Evolutionary conservation across 1,284 basidiomycete species (phyloP).

Genomic region (Malassezia globosa): DNA sequence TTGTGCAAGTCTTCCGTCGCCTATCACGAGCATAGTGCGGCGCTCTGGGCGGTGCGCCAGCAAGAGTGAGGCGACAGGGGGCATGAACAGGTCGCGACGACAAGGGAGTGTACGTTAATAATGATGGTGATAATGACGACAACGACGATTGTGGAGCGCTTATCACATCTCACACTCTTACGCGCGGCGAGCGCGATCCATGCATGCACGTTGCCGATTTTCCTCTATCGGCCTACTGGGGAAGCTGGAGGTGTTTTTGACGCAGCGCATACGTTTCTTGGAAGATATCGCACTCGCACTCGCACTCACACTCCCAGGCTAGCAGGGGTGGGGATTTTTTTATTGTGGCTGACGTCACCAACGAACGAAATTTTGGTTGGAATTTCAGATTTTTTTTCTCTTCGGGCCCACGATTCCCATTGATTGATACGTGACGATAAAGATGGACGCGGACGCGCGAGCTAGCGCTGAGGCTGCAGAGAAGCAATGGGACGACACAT

Average conservation of each 20-base stretch:
- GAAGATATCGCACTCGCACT: no score
- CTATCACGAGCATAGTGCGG: constrained; percentile 8
- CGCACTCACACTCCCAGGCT: no score
- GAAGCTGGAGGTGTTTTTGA: background rate
- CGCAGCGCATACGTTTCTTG: no score
- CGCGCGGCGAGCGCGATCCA: no score
- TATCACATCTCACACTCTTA: no score
- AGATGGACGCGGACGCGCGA: constrained; percentile 5
- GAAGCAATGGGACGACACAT: constrained; percentile 15
- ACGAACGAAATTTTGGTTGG: no score
- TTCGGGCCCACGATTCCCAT: background rate
- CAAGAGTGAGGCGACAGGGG: constrained; percentile 8
- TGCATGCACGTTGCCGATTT: no score
- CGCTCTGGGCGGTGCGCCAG: constrained; percentile 13
- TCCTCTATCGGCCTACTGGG: background rate
- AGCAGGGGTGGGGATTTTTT: no score
- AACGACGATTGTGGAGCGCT: no score
- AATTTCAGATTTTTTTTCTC: background rate
- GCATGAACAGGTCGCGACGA: no score
- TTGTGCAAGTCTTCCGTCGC: constrained; percentile 4
- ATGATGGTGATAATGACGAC: no score
- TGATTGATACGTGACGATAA: background rate
- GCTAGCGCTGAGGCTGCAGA: constrained; percentile 12
- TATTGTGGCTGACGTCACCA: no score
- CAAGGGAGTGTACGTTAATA: background rate